Conservation (phyloP, 1,284 basidiomycete genomes). For the Puccinia polysora region DNA sequence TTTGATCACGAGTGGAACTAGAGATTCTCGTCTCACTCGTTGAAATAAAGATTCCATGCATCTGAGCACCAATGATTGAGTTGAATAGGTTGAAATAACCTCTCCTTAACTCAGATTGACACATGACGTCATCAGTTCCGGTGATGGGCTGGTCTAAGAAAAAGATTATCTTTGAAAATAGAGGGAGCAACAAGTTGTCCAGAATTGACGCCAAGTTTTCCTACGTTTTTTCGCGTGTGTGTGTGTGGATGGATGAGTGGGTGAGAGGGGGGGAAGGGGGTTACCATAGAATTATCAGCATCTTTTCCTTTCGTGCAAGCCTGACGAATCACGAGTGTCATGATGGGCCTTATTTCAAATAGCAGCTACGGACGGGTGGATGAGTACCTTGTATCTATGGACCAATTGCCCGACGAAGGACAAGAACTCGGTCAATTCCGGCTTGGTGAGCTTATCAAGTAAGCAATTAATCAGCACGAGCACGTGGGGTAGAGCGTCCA, state of each 20-base stretch:
- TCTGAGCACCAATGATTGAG: constrained; percentile 71
- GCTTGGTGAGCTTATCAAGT: constrained; percentile 81
- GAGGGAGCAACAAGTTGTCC: constrained; percentile 81
- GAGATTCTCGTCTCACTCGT: too few species aligned
- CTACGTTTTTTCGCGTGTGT: too few species aligned
- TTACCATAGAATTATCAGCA: background rate
- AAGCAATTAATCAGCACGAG: constrained; percentile 81
- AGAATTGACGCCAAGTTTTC: constrained; percentile 75
- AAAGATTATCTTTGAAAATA: constrained; percentile 75
- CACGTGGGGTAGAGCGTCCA: constrained; percentile 64
- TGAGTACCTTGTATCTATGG: constrained; percentile 76
- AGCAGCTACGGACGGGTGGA: too few species aligned
- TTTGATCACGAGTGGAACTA: too few species aligned
- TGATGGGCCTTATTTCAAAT: too few species aligned
- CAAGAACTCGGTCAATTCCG: constrained; percentile 91
- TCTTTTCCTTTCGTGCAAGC: background rate
- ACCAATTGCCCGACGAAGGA: constrained; percentile 86
- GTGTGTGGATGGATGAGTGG: background rate
- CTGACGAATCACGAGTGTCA: background rate
- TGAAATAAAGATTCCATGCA: constrained; percentile 80
- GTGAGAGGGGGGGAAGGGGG: background rate
- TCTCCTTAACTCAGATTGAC: constrained; percentile 79
- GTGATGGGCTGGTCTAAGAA: constrained; percentile 75
- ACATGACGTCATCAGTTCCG: constrained; percentile 83
- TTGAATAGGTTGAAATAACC: constrained; percentile 83